Percentiles rank a stretch among this genome's conserved stretches.
phyloP scores from a whole-genome alignment of 176 grass and related monocot genomes.

The Oryza glaberrima region DNA sequence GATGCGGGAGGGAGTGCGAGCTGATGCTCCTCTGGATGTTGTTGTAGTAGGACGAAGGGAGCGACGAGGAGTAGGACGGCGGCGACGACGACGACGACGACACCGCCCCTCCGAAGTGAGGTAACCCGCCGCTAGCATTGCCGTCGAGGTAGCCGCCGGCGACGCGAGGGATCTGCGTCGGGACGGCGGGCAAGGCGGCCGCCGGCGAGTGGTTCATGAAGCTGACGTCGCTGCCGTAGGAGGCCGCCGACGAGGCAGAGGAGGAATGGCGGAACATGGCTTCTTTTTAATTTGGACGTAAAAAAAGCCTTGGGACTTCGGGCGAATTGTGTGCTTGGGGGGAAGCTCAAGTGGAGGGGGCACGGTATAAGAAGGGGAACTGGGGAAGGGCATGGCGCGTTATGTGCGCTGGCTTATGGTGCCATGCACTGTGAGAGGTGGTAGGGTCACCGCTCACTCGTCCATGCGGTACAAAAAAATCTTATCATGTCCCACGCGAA shows the following conservation, averaged over 20 bases:
- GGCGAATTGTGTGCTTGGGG: slow-evolving; percentile 27
- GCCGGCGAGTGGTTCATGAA: slow-evolving; percentile 29
- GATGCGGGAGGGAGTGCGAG: slow-evolving; percentile 54
- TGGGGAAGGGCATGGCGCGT: neutral
- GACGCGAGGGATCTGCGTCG: slow-evolving; percentile 35
- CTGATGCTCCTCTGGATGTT: slow-evolving; percentile 66
- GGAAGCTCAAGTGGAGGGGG: neutral
- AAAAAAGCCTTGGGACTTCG: slow-evolving; percentile 3
- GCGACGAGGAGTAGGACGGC: slow-evolving; percentile 45
- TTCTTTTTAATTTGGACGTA: slow-evolving; percentile 1
- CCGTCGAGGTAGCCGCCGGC: slow-evolving; percentile 33
- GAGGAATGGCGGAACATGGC: slow-evolving; percentile 69
- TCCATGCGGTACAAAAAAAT: slow-evolving; percentile 43
- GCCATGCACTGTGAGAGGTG: neutral
- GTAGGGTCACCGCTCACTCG: slow-evolving; percentile 9
- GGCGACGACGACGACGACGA: neutral
- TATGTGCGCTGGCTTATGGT: slow-evolving; percentile 11
- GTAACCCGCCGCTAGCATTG: slow-evolving; percentile 33
- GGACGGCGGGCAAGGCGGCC: slow-evolving; percentile 21
- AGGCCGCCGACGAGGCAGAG: slow-evolving; percentile 26
- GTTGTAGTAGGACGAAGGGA: slow-evolving; percentile 45
- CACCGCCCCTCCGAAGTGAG: neutral
- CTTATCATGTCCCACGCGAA: slow-evolving; percentile 28
- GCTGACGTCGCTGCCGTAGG: slow-evolving; percentile 25
- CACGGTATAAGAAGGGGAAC: slow-evolving; percentile 45